A percentile compares a stretch with the other conserved stretches of the same genome.
Conservation (phyloP, 768 basidiomycete genomes). For the Boletus pseudo-olivaceus region DNA sequence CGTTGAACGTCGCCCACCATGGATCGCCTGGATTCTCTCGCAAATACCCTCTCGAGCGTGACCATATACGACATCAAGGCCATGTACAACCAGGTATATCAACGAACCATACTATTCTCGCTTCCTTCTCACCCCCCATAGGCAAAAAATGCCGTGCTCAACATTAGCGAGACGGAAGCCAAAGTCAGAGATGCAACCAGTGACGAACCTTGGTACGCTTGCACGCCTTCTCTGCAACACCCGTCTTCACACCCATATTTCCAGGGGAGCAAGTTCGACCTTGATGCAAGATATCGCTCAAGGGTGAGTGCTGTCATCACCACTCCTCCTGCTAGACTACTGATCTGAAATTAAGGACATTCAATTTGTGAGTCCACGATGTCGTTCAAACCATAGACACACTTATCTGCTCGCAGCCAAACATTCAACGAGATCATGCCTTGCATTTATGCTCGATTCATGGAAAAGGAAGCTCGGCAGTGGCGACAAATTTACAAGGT, state of each 20-base stretch:
- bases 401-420: conserved; percentile 53
- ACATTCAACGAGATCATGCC: conserved; percentile 99
- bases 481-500: conserved; percentile 99
- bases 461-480: conserved; percentile 97
- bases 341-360: conserved; percentile 62
- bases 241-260: conserved; percentile 1
- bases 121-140: conserved; percentile 29
- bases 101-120: neutral
- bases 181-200: conserved; percentile 97
- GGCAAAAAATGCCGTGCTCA: conserved; percentile 96
- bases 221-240: neutral
- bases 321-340: conserved; percentile 2
- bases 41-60: conserved; percentile 72
- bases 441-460: conserved; percentile 88
- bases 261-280: conserved; percentile 95
- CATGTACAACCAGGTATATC: conserved; percentile 84
- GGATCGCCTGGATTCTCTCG: conserved; percentile 77
- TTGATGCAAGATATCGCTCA: conserved; percentile 98
- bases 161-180: conserved; percentile 94
- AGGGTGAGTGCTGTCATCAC: conserved; percentile 55
- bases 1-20: conserved; percentile 45
- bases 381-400: neutral
- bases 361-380: conserved; percentile 75
- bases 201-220: conserved; percentile 93
- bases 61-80: conserved; percentile 92